A percentile compares a stretch with the other conserved stretches of the same genome.
Evolutionary conservation across 805 yeast genomes (phyloP).

Genomic region (Saccharomycopsis capsularis): DNA sequence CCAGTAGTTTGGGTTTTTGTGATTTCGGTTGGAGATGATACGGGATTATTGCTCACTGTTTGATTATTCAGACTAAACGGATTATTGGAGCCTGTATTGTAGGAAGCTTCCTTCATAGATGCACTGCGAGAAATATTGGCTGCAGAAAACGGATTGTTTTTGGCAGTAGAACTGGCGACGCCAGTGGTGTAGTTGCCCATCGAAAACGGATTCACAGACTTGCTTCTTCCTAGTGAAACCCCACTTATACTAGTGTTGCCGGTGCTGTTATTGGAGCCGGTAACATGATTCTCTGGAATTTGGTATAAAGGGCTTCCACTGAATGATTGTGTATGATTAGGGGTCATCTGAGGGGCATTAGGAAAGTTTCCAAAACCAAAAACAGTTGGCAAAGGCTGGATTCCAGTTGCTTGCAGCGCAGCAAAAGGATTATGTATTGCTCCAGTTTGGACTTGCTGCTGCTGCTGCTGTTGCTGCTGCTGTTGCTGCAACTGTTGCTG

Average conservation of each 20-base stretch:
- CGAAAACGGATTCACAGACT: constrained; percentile 34
- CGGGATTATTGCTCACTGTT: constrained; percentile 8
- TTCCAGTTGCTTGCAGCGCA: constrained; percentile 14
- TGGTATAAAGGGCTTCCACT: constrained; percentile 25
- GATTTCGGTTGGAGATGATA: constrained; percentile 1
- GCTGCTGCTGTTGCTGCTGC: constrained; percentile 23
- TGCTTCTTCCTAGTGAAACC: constrained; percentile 17
- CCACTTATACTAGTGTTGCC: constrained; percentile 4
- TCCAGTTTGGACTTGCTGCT: constrained; percentile 18
- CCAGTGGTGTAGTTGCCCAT: constrained; percentile 25
- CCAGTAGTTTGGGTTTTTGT: constrained; percentile 41
- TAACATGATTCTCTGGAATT: constrained; percentile 9
- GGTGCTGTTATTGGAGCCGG: neutral
- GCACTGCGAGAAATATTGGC: constrained; percentile 19
- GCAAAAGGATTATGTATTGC: neutral
- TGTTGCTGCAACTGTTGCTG: constrained; percentile 26
- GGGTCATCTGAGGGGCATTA: neutral
- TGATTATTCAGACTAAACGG: constrained; percentile 32
- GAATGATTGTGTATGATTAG: neutral
- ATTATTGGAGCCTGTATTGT: constrained; percentile 32
- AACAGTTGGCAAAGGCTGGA: constrained; percentile 40
- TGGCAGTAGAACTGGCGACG: constrained; percentile 13
- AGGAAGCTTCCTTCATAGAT: constrained; percentile 18
- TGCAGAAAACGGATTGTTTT: constrained; percentile 28
- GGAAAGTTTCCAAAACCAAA: constrained; percentile 49